phyloP scores from a whole-genome alignment of 768 basidiomycete species.

The Lyophyllum semitale region DNA sequence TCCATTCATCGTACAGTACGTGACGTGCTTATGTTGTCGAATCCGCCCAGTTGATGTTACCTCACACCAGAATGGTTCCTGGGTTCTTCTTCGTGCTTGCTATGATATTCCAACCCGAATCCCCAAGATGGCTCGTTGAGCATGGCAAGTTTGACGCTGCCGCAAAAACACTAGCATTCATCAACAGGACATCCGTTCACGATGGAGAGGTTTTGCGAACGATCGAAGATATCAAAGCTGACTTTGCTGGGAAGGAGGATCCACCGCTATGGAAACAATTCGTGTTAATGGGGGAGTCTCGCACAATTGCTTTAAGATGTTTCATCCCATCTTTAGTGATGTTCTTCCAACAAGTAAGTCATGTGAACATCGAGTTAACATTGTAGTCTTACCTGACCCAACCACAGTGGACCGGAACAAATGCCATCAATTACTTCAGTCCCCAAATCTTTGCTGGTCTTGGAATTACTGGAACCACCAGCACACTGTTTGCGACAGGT shows the following conservation, averaged over 20 bases:
- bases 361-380: not conserved
- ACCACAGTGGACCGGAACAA: slow-evolving; percentile 53
- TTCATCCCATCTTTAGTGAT: slow-evolving; percentile 49
- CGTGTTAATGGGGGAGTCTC: slow-evolving; percentile 44
- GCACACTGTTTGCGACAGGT: slow-evolving; percentile 54
- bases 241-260: slow-evolving; percentile 43
- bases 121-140: slow-evolving; percentile 59
- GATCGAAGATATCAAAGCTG: slow-evolving; percentile 49
- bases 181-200: slow-evolving; percentile 28
- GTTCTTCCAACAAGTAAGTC: slow-evolving; percentile 39
- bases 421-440: slow-evolving; percentile 57
- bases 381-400: not conserved
- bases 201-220: slow-evolving; percentile 36
- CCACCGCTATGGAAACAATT: slow-evolving; percentile 37
- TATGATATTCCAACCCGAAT: slow-evolving; percentile 55
- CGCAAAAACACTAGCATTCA: slow-evolving; percentile 38
- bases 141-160: slow-evolving; percentile 43
- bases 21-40: not conserved
- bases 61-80: slow-evolving; percentile 39
- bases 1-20: slow-evolving; percentile 49
- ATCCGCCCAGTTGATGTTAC: not conserved
- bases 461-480: slow-evolving; percentile 43
- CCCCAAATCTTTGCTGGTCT: slow-evolving; percentile 51
- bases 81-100: slow-evolving; percentile 47
- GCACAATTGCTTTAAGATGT: slow-evolving; percentile 41